These are phyloP conservation scores for Biscutella laevigata DNA, from an alignment of 441 rosid genomes.

Conservation along the genomic window DNA sequence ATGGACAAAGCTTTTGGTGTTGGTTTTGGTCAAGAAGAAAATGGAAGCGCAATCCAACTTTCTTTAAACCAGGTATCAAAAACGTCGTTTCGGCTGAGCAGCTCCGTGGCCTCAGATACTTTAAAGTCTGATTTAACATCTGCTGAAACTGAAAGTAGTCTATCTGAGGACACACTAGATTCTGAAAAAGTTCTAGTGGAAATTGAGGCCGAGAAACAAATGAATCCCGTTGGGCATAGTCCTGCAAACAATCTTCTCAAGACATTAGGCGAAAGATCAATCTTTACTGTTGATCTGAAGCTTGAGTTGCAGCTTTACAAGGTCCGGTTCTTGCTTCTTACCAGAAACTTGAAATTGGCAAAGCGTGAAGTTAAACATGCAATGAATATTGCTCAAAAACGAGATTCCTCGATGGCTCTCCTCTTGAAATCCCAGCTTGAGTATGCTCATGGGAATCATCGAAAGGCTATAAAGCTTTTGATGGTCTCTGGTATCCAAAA, in stretches of 20 bases:
- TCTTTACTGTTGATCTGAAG: slow-evolving; percentile 65
- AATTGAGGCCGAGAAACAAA: slow-evolving; percentile 55
- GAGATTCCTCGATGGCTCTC: slow-evolving; percentile 81
- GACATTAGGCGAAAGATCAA: slow-evolving; percentile 42
- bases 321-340: slow-evolving; percentile 75
- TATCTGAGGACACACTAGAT: slow-evolving; percentile 76
- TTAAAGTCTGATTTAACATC: slow-evolving; percentile 51
- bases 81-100: slow-evolving; percentile 48
- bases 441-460: slow-evolving; percentile 82
- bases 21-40: slow-evolving; percentile 58
- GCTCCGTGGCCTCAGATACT: slow-evolving; percentile 46
- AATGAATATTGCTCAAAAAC: slow-evolving; percentile 75
- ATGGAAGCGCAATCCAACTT: slow-evolving; percentile 45
- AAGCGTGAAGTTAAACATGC: slow-evolving; percentile 98
- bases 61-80: slow-evolving; percentile 51
- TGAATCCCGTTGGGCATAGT: slow-evolving; percentile 43
- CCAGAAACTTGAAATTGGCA: slow-evolving; percentile 83
- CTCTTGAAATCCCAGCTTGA: slow-evolving; percentile 94
- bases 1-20: slow-evolving; percentile 68
- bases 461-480: slow-evolving; percentile 85
- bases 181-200: slow-evolving; percentile 71
- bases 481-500: slow-evolving; percentile 65
- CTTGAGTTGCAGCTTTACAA: slow-evolving; percentile 87
- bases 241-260: slow-evolving; percentile 51
- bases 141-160: slow-evolving; percentile 56